These are phyloP conservation scores for Basipetospora chlamydospora DNA, from an alignment of 2,329 filamentous ascomycete species.

Conservation along the genomic window DNA sequence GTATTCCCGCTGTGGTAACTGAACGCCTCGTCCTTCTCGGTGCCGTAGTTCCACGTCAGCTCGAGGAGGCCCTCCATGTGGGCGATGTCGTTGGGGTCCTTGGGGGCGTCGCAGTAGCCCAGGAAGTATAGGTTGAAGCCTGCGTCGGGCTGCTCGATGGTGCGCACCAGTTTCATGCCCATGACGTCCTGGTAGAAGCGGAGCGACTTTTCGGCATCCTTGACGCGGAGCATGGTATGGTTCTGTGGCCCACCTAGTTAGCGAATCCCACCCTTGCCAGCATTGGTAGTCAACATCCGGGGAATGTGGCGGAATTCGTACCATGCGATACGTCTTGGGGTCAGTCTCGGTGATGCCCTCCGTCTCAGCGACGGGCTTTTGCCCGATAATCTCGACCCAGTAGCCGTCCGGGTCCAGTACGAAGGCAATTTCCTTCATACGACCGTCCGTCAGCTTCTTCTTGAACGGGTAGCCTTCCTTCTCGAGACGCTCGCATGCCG, in stretches of 20 bases:
- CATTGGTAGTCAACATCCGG: no score
- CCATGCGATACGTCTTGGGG: conserved; percentile 57
- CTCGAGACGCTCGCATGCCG: conserved; percentile 77
- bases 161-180: conserved; percentile 74
- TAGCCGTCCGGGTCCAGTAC: conserved; percentile 78
- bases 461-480: conserved; percentile 87
- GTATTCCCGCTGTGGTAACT: conserved; percentile 87
- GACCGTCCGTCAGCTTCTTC: conserved; percentile 82
- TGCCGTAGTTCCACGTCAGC: conserved; percentile 72
- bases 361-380: conserved; percentile 56
- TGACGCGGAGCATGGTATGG: conserved; percentile 91
- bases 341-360: conserved; percentile 62
- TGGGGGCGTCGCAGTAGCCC: conserved; percentile 52
- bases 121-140: conserved; percentile 90
- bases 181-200: conserved; percentile 75
- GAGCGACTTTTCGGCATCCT: conserved; percentile 59
- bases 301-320: conserved; percentile 14
- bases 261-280: no score
- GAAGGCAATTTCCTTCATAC: conserved; percentile 81
- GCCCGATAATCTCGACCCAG: conserved; percentile 72
- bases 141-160: conserved; percentile 50
- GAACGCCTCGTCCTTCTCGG: conserved; percentile 73
- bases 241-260: conserved; percentile 34
- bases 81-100: conserved; percentile 36
- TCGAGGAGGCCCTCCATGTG: conserved; percentile 75